Evolutionary conservation across 225 moss, liverwort and hornwort species (phyloP).

Genomic region (Antitrichia curtipendula): DNA sequence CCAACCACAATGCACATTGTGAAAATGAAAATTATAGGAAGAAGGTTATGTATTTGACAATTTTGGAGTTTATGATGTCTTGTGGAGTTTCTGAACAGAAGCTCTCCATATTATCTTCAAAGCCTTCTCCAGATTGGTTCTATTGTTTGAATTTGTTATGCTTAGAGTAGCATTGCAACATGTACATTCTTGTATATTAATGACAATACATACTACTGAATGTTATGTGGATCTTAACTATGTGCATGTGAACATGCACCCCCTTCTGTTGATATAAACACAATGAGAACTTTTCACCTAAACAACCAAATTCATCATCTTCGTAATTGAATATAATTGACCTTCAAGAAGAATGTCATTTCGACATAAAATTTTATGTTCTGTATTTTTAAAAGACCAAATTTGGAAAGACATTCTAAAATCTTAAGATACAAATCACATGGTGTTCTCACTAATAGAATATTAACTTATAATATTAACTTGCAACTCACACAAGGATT

Average conservation of each 20-base stretch:
- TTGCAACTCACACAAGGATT: not conserved
- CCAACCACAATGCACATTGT: not conserved
- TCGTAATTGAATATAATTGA: not conserved
- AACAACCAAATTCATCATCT: not conserved
- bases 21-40: not conserved
- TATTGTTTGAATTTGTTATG: not conserved
- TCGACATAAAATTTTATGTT: no score
- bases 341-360: not conserved
- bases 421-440: no score
- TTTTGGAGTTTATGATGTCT: not conserved
- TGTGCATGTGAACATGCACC: not conserved
- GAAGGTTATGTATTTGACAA: not conserved
- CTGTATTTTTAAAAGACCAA: no score
- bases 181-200: not conserved
- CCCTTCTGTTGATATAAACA: accelerated
- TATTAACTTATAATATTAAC: not conserved
- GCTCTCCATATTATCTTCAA: not conserved
- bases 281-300: not conserved
- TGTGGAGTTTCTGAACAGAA: not conserved
- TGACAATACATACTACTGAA: no score
- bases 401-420: no score
- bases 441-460: not conserved
- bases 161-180: not conserved
- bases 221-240: not conserved
- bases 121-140: not conserved